These are phyloP conservation scores for Musa acuminata DNA, from an alignment of 176 grass and related monocot species.

Conservation along the genomic window DNA sequence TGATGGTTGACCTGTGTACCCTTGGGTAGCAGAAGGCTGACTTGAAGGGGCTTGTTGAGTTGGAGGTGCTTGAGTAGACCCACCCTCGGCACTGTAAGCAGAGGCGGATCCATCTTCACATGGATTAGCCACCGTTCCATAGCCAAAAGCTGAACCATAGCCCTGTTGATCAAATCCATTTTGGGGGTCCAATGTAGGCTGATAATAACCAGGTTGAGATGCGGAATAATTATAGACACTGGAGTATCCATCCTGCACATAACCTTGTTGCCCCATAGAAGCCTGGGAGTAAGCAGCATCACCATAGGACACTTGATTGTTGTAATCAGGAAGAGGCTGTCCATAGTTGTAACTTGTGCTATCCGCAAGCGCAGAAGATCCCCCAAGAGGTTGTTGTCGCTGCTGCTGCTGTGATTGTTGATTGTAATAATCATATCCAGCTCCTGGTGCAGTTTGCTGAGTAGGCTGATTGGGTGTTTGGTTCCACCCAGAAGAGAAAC, in stretches of 20 bases:
- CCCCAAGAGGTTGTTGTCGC: conserved; percentile 25
- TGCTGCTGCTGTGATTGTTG: conserved; percentile 60
- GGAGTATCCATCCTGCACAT: conserved; percentile 24
- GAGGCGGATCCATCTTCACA: conserved; percentile 16
- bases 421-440: conserved; percentile 88
- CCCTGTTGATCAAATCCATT: conserved; percentile 24
- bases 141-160: not conserved
- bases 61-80: not conserved
- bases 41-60: conserved; percentile 9
- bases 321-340: not conserved
- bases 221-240: conserved; percentile 7
- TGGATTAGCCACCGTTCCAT: too few species aligned
- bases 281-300: conserved; percentile 18
- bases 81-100: conserved; percentile 14
- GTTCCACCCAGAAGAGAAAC: conserved; percentile 59
- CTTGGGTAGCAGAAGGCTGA: conserved; percentile 13
- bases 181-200: conserved; percentile 4
- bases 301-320: conserved; percentile 6
- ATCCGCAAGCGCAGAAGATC: conserved; percentile 46
- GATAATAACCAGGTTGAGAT: conserved; percentile 17
- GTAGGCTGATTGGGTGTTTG: conserved; percentile 61
- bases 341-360: conserved; percentile 58
- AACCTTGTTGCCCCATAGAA: conserved; percentile 18
- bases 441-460: conserved; percentile 50
- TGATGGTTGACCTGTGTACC: not conserved